A percentile compares a stretch with the other conserved stretches of the same genome.
Conservation (phyloP, 2,329 filamentous ascomycete species). For the Samsoniella hepiali region DNA sequence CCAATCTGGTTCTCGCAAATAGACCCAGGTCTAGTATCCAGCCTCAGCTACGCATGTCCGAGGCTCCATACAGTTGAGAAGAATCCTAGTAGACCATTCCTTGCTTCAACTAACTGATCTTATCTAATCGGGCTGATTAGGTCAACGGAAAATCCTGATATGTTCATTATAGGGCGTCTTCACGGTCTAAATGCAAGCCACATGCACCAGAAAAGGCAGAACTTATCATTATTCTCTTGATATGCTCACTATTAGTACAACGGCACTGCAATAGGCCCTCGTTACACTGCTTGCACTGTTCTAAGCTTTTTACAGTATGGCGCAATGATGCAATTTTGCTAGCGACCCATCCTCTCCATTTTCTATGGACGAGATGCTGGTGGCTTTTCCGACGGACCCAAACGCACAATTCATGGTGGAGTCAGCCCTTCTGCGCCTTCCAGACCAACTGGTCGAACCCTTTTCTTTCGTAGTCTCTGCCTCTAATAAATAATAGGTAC, state of each 20-base stretch:
- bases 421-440: neutral
- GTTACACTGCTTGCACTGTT: neutral
- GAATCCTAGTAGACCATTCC: neutral
- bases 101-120: neutral
- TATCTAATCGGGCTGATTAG: neutral
- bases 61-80: neutral
- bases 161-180: neutral
- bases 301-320: constrained; percentile 11
- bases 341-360: constrained; percentile 1
- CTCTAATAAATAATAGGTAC: too few species aligned
- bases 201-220: neutral
- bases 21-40: neutral
- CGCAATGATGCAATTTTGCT: constrained; percentile 12
- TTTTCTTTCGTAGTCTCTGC: neutral
- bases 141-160: neutral
- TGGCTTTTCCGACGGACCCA: constrained; percentile 15
- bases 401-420: neutral
- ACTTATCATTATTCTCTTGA: neutral
- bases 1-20: neutral
- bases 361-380: neutral
- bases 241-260: neutral
- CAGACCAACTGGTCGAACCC: neutral
- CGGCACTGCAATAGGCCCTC: neutral
- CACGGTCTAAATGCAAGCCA: neutral
- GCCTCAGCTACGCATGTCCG: neutral